These are phyloP conservation scores for Malus hybrid DNA, from an alignment of 331 rosid species.

Conservation along the genomic window DNA sequence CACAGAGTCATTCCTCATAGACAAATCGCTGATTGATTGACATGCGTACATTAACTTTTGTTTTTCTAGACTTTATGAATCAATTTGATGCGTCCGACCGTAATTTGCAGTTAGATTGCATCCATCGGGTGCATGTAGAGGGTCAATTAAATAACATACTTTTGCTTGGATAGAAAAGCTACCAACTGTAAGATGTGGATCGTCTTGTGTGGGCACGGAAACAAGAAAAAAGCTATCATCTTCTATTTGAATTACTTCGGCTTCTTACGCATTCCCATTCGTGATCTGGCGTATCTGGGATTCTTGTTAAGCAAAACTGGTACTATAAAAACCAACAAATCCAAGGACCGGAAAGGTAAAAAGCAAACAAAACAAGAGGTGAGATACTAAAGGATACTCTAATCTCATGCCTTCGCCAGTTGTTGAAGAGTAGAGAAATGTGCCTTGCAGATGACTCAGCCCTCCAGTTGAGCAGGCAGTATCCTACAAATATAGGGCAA, in stretches of 20 bases:
- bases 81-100: neutral
- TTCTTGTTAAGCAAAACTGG: constrained; percentile 45
- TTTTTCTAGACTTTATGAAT: too few relatives aligned
- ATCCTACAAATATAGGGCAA: constrained; percentile 43
- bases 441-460: constrained; percentile 70
- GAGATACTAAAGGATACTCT: constrained; percentile 66
- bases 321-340: neutral
- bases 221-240: neutral
- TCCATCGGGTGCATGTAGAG: neutral
- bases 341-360: neutral
- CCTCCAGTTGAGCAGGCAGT: constrained; percentile 62
- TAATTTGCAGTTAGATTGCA: neutral
- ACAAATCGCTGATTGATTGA: neutral
- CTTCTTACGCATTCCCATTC: constrained; percentile 96
- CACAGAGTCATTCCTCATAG: neutral
- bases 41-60: neutral
- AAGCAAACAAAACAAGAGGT: neutral
- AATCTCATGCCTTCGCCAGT: constrained; percentile 86
- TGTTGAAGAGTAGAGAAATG: constrained; percentile 60
- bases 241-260: constrained; percentile 28
- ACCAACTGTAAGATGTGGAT: neutral
- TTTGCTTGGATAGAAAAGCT: neutral
- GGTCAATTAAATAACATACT: neutral
- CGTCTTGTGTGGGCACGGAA: neutral
- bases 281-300: constrained; percentile 79